Evolutionary conservation across 495 filamentous ascomycete species (phyloP).

Genomic region (Podospora pseudocomata): DNA sequence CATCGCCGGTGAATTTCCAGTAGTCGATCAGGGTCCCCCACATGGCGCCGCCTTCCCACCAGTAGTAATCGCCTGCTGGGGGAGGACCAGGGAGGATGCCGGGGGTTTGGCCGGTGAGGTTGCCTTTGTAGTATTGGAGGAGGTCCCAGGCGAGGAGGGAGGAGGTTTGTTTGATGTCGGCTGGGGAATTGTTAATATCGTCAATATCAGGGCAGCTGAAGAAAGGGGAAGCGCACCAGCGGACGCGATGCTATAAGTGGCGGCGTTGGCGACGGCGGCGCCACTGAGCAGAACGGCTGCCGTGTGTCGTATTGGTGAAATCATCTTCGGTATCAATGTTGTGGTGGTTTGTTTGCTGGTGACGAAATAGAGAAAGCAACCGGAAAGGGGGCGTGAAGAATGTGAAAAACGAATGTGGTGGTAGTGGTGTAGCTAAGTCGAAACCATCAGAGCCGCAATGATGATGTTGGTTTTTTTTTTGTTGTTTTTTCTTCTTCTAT

Average conservation of each 20-base stretch:
- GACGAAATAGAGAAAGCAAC: conserved; percentile 6
- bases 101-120: conserved; percentile 56
- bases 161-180: conserved; percentile 31
- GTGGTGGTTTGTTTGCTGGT: not conserved
- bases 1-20: conserved; percentile 71
- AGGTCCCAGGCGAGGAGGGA: conserved; percentile 52
- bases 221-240: conserved; percentile 17
- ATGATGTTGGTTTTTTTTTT: not conserved
- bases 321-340: conserved; percentile 17
- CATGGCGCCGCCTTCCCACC: conserved; percentile 72
- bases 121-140: conserved; percentile 62
- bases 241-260: conserved; percentile 27
- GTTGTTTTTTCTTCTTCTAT: not conserved
- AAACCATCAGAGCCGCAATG: not conserved
- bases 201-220: not conserved
- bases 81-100: conserved; percentile 61
- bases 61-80: conserved; percentile 51
- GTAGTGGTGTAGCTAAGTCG: not conserved
- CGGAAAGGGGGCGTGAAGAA: conserved; percentile 20
- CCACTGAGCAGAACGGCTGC: conserved; percentile 19
- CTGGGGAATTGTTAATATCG: conserved; percentile 2
- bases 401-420: not conserved
- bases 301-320: conserved; percentile 21
- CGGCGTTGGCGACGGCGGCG: conserved; percentile 22
- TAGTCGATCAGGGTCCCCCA: conserved; percentile 75